Evolutionary conservation across 768 basidiomycete genomes (phyloP).

Genomic region (Lentinula detonsa): DNA sequence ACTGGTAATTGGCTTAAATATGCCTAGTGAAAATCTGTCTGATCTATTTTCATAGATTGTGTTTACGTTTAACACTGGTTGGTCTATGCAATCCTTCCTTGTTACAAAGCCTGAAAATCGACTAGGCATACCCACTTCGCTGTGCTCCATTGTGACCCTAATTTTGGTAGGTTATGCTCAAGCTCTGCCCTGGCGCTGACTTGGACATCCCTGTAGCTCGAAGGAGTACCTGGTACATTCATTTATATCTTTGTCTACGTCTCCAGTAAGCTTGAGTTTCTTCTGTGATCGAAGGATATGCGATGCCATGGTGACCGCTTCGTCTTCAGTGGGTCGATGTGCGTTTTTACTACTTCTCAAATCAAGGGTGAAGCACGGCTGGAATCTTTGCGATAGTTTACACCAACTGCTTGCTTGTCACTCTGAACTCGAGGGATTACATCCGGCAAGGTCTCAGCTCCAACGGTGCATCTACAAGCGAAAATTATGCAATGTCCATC

Average conservation of each 20-base stretch:
- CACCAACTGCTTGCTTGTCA: constrained; percentile 8
- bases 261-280: neutral
- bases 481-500: neutral
- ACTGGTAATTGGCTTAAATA: constrained; percentile 1
- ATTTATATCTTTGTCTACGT: constrained; percentile 7
- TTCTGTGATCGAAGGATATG: neutral
- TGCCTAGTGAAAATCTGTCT: neutral
- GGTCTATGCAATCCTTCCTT: neutral
- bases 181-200: too few relatives aligned
- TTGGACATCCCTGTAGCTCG: neutral
- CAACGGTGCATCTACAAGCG: neutral
- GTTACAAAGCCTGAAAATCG: neutral
- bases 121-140: constrained; percentile 4
- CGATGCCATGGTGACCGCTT: neutral
- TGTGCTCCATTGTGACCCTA: constrained; percentile 3
- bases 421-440: constrained; percentile 6
- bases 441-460: constrained; percentile 4
- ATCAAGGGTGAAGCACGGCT: neutral
- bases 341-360: neutral
- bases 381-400: neutral
- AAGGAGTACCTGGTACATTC: constrained; percentile 1
- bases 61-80: constrained; percentile 7
- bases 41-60: neutral
- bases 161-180: neutral
- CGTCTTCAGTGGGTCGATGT: constrained; percentile 1